phyloP scores from a whole-genome alignment of 352 stramenopile species.

The Pythium volutum region DNA sequence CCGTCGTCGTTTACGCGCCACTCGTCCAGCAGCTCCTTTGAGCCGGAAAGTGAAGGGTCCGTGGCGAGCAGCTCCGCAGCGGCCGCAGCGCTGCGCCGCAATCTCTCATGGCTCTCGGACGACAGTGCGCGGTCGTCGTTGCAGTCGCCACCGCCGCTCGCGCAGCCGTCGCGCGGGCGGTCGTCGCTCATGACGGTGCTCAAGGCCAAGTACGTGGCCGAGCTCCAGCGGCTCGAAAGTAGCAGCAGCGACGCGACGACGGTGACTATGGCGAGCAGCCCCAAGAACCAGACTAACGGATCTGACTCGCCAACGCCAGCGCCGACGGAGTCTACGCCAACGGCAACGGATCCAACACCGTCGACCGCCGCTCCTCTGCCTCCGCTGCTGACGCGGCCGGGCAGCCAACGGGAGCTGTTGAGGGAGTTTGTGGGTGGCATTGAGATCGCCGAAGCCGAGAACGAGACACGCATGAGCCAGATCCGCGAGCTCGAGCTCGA shows the following conservation, averaged over 20 bases:
- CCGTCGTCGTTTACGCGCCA: conserved; percentile 10
- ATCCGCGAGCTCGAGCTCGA: conserved; percentile 69
- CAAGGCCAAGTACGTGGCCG: conserved; percentile 54
- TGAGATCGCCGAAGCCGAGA: conserved; percentile 68
- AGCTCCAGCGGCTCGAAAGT: conserved; percentile 39
- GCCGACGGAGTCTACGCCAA: conserved; percentile 8
- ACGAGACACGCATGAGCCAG: conserved; percentile 71
- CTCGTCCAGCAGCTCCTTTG: conserved; percentile 16
- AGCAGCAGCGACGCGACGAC: conserved; percentile 24
- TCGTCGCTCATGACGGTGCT: conserved; percentile 58
- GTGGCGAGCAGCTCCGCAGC: background rate
- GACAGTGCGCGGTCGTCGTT: conserved; percentile 7
- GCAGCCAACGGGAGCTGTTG: conserved; percentile 50
- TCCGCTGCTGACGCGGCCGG: conserved; percentile 8
- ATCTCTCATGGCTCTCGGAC: conserved; percentile 16
- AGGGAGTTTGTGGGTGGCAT: conserved; percentile 68
- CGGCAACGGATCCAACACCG: background rate
- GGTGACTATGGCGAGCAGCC: background rate
- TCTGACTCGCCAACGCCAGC: conserved; percentile 20
- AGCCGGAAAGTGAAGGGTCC: conserved; percentile 21
- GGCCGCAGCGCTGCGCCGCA: conserved; percentile 2
- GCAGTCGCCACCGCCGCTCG: background rate
- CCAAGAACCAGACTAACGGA: background rate
- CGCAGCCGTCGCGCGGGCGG: conserved; percentile 12
- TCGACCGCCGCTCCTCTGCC: background rate